phyloP scores from a whole-genome alignment of 805 yeast genomes.

The Pichia cabralensis region DNA sequence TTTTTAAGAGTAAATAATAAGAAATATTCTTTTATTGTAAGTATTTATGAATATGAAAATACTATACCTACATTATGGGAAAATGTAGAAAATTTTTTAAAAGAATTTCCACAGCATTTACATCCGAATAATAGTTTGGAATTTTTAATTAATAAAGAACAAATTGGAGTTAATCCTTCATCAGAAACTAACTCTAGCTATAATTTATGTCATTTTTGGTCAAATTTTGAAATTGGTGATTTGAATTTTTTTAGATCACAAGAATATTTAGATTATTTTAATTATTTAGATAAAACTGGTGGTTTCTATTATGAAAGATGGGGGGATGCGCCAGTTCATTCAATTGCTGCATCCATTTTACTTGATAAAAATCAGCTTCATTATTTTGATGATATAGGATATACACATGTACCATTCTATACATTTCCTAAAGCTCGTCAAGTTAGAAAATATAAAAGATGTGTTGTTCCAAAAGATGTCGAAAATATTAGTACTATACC shows the following conservation, averaged over 20 bases:
- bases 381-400: slow-evolving; percentile 78
- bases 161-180: slow-evolving; percentile 35
- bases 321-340: slow-evolving; percentile 94
- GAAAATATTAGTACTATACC: slow-evolving; percentile 30
- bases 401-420: slow-evolving; percentile 59
- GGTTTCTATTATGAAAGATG: slow-evolving; percentile 84
- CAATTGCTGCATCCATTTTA: slow-evolving; percentile 55
- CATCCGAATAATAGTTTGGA: slow-evolving; percentile 56
- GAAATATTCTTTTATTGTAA: slow-evolving; percentile 79
- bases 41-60: slow-evolving; percentile 70
- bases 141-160: slow-evolving; percentile 44
- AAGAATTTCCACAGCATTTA: slow-evolving; percentile 47
- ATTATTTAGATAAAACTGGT: slow-evolving; percentile 53
- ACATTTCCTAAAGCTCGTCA: slow-evolving; percentile 49
- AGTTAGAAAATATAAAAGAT: slow-evolving; percentile 43
- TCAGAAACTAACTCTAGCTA: slow-evolving; percentile 31
- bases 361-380: slow-evolving; percentile 52
- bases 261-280: slow-evolving; percentile 51
- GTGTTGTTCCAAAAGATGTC: slow-evolving; percentile 36
- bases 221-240: slow-evolving; percentile 72
- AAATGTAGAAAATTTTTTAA: slow-evolving; percentile 52
- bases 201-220: slow-evolving; percentile 82
- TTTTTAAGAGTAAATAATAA: slow-evolving; percentile 67
- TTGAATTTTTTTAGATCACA: slow-evolving; percentile 62
- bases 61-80: slow-evolving; percentile 86